Base-by-base conservation (phyloP, 2,329 filamentous ascomycete species). In the Paecilomyces sp. region DNA sequence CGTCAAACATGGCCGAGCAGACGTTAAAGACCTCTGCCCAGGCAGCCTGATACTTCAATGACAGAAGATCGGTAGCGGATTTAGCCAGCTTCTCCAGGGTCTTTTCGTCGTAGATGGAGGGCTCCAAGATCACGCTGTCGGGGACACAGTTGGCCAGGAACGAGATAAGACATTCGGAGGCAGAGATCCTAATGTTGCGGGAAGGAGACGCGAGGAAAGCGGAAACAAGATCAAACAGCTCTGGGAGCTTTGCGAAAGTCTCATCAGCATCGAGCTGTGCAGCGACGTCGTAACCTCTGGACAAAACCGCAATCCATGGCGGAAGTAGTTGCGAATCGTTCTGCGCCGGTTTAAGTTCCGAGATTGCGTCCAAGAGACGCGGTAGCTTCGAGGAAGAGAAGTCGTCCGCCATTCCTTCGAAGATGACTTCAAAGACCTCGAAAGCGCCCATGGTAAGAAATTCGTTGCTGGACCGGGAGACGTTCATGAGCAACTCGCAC, bases 381-480 rank as follows among this genome's bases (percentile, higher is more conserved):
- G 92, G 92, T 12, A 99, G 82, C 77, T 97, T 99, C 0, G 91
- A 85, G 2, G 92, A 95, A 0, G 92, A 90, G 55, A 92, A 83
- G 65, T 96, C 91, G 65, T 92, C 89, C 15, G 87, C 85, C 88
- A 99, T 92, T 7, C 92, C 89, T 67, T 89, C 88, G 65, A 99
- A 97, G 53, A 97, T 96, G 73, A 96, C 89, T 74, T 99, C 94
- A 68, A 99, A 99, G 3, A 97, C 93, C 65, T 97, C 93, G 68
- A 99, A 97, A 0, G 92, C 90, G 11, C 91, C 89, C 88, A 97
- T 95, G 33, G 92, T 96, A 80, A 99, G 88, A 74, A 93, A 96
- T 72, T 97, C 92, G 73, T 95, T 97, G 74, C 87, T 94, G 8
- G 90, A 92, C 70, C 88, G 88, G 31, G 93, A 93, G 62, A 97